Evolutionary conservation across 176 grass and related monocot genomes (phyloP).

Genomic region (Bothriochloa decipiens): DNA sequence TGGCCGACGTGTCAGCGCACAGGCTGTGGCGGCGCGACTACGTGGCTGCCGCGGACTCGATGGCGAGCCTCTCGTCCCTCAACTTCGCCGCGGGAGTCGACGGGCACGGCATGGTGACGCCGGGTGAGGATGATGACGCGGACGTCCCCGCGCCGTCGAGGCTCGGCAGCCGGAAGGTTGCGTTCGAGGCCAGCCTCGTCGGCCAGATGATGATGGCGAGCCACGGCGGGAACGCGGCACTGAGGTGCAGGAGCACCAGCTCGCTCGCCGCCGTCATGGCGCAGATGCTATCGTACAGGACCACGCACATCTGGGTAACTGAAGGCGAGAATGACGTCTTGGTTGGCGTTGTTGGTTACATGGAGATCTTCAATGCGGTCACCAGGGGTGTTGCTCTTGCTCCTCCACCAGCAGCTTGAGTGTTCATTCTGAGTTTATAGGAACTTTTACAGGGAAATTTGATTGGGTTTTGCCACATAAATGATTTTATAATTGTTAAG

Average conservation of each 20-base stretch:
- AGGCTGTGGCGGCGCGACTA: constrained; percentile 60
- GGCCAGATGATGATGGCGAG: constrained; percentile 45
- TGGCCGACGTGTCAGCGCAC: constrained; percentile 63
- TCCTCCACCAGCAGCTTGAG: constrained; percentile 20
- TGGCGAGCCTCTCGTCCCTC: constrained; percentile 53
- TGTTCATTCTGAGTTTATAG: background rate
- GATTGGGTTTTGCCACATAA: background rate
- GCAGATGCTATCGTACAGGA: constrained; percentile 63
- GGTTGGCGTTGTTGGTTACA: constrained; percentile 63
- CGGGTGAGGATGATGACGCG: background rate
- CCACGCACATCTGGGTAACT: constrained; percentile 62
- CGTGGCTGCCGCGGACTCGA: constrained; percentile 51
- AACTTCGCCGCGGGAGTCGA: constrained; percentile 49
- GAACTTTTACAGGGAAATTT: background rate
- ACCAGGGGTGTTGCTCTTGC: constrained; percentile 32
- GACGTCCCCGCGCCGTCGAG: background rate
- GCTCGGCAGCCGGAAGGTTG: constrained; percentile 17
- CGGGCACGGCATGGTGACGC: background rate
- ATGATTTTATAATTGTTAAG: background rate
- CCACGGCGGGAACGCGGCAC: constrained; percentile 45
- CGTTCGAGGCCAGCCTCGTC: constrained; percentile 36
- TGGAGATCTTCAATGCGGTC: constrained; percentile 58
- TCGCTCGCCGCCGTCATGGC: constrained; percentile 73
- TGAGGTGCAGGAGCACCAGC: constrained; percentile 59
- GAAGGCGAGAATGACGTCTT: constrained; percentile 40